Conservation (phyloP, 2,329 filamentous ascomycete species). For the Pleomassaria siparia region DNA sequence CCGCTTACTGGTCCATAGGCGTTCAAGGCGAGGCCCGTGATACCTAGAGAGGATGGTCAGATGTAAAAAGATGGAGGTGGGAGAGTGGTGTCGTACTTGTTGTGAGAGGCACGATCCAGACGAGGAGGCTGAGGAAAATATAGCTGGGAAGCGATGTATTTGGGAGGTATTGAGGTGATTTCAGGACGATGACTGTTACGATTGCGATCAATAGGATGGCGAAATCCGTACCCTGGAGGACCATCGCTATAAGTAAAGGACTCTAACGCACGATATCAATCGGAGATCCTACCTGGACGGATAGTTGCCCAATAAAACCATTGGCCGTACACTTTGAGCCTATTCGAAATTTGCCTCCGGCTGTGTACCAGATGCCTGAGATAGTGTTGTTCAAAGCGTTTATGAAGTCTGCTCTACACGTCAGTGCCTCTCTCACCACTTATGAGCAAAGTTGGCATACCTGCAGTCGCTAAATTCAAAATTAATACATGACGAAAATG, state of each 20-base stretch:
- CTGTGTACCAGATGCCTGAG: background rate
- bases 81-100: background rate
- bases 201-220: background rate
- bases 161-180: background rate
- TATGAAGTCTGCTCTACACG: background rate
- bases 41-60: background rate
- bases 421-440: background rate
- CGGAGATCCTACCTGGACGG: background rate
- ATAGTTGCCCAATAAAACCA: background rate
- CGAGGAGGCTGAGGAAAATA: background rate
- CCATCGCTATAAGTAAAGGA: background rate
- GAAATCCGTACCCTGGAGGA: background rate
- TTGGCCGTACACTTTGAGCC: background rate
- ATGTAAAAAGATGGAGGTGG: background rate
- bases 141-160: background rate
- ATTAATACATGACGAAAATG: conserved; percentile 1
- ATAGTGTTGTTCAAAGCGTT: background rate
- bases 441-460: background rate
- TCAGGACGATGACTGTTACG: background rate
- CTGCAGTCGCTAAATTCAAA: background rate
- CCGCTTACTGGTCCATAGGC: background rate
- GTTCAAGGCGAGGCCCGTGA: background rate
- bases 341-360: background rate
- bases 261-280: background rate
- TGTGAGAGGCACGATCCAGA: background rate